Base-by-base conservation (phyloP, 1,284 basidiomycete genomes). In the Ustilago trichophora region DNA sequence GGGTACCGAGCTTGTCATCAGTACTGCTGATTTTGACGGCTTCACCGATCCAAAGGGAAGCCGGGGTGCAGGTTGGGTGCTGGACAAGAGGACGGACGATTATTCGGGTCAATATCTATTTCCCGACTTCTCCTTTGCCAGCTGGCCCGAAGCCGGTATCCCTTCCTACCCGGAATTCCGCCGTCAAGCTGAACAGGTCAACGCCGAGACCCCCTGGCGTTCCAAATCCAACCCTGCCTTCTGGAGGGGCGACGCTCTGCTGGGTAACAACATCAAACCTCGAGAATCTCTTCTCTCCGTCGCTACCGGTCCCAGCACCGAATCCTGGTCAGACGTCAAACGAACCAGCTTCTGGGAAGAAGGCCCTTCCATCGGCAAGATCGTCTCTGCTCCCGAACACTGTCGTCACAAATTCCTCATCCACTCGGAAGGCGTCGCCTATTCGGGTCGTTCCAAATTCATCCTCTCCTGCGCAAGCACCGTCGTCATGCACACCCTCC, bases 341-440 rank as follows among this genome's bases (percentile, higher is more conserved):
- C 38, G 54, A 15, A 74, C 72, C n/a, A 64, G 47, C 26, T 73
- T 73, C 45, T 68, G 65, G 65, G 58, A 58, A 35, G 10, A 26
- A 12, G 63, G 57, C 6, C 53, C 54, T 0, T 48, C 45, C 8
- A 54, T 67, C 13, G 62, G 33, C 12, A 33, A 33, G 11, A 62
- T 65, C 31, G 65, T 69, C n/a, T 24, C 69, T 6, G 47, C 63
- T 2, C 21, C 31, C 8, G 59, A 74, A 7, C 65, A 69, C 29
- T 76, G 73, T 25, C 11, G 42, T 1, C 56, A 67, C 52, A 76
- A 75, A 37, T 76, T 56, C 41, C 52, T 76, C 2, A 41, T 76
- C 10, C 73, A 75, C n/a, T 34, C 50, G 8, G 73, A 76, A 49
- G 73, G 73, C 16, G 72, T 73, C 15, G 60, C 64, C n/a, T 76